Conservation (phyloP, 352 stramenopile species). For the Blastocystis sp. region DNA sequence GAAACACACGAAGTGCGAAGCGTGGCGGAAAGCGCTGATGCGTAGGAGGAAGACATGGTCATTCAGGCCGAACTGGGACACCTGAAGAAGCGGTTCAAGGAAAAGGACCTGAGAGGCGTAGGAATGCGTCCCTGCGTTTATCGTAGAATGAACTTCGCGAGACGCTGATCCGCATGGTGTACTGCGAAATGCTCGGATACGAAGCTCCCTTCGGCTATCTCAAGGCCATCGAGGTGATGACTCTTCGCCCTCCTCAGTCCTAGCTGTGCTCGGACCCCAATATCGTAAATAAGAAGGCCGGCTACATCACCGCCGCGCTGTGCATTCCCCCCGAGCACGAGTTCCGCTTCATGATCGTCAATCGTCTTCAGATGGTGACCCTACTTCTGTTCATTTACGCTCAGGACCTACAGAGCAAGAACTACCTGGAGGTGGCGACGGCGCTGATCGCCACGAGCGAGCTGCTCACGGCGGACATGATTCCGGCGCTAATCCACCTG, state of each 20-base stretch:
- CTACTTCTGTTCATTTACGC: neutral
- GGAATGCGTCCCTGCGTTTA: neutral
- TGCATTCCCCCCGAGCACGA: constrained; percentile 95
- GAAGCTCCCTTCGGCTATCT: constrained; percentile 98
- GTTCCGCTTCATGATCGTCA: constrained; percentile 99
- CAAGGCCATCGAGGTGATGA: constrained; percentile 84
- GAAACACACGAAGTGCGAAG: constrained; percentile 64
- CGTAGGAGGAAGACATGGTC: constrained; percentile 68
- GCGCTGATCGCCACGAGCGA: constrained; percentile 90
- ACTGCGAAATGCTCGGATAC: constrained; percentile 99
- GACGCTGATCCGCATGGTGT: constrained; percentile 93
- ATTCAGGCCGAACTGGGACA: constrained; percentile 60
- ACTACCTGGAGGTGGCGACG: constrained; percentile 71
- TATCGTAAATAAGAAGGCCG: constrained; percentile 86
- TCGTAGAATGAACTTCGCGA: constrained; percentile 64
- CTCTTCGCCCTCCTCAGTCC: neutral
- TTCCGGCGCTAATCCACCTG: constrained; percentile 88
- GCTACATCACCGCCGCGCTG: constrained; percentile 75
- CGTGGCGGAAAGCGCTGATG: neutral
- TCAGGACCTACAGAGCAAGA: constrained; percentile 69
- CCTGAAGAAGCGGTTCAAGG: constrained; percentile 62
- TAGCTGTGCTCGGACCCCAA: constrained; percentile 89
- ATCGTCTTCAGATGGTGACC: constrained; percentile 88
- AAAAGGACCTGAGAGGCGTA: constrained; percentile 66
- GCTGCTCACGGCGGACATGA: constrained; percentile 95